Evolutionary conservation across 176 grass and related monocot genomes (phyloP).

Genomic region (Dendrocalamus sinicus): DNA sequence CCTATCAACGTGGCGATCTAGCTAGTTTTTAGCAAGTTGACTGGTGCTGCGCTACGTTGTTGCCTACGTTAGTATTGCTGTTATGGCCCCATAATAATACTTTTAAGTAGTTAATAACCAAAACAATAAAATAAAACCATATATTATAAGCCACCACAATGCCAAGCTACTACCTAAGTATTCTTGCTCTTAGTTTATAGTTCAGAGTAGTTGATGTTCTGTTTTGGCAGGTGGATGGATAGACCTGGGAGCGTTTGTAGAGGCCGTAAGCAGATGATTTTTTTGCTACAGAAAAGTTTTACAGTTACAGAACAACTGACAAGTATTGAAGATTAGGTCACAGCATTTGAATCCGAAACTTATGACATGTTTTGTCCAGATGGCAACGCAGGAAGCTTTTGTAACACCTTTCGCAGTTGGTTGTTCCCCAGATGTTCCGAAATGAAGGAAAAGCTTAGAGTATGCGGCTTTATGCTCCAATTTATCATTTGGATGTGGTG

Average conservation of each 20-base stretch:
- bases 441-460: not conserved
- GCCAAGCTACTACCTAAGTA: not conserved
- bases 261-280: not conserved
- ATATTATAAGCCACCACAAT: not conserved
- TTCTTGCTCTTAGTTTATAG: not conserved
- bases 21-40: not conserved
- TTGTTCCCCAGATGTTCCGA: not conserved
- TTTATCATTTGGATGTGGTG: not conserved
- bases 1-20: not conserved
- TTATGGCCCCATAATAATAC: not conserved
- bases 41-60: not conserved
- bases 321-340: not conserved
- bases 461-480: not conserved
- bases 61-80: not conserved
- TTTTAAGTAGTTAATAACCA: not conserved
- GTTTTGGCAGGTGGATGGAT: slow-evolving; percentile 4
- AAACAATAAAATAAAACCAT: not conserved
- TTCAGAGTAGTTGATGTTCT: not conserved
- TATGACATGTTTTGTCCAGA: not conserved
- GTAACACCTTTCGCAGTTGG: not conserved
- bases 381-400: not conserved
- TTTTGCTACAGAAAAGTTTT: not conserved
- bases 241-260: not conserved
- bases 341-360: not conserved
- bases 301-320: not conserved